Conservation (phyloP, 139 green algal genomes). For the Chlamydomonas incerta region DNA sequence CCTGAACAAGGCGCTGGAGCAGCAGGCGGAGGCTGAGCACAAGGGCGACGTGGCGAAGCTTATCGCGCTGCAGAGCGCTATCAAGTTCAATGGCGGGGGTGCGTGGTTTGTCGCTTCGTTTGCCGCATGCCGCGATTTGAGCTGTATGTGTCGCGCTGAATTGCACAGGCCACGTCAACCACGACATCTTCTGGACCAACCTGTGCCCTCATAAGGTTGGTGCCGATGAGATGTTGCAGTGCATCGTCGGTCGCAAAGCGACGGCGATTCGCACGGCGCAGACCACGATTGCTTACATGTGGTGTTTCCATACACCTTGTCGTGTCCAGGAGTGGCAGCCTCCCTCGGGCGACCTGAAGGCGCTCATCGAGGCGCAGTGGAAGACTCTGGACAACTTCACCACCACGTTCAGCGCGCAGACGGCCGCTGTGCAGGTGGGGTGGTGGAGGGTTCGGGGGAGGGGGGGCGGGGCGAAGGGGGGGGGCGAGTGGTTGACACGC, state of each 20-base stretch:
- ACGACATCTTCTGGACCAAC: conserved; percentile 98
- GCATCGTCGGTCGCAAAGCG: too few species aligned
- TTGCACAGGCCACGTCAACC: conserved; percentile 93
- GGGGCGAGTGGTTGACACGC: not conserved
- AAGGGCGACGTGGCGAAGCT: conserved; percentile 83
- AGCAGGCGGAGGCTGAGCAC: conserved; percentile 81
- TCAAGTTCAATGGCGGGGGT: conserved; percentile 98
- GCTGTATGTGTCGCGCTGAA: not conserved
- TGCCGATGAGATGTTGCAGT: not conserved
- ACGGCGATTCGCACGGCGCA: too few species aligned
- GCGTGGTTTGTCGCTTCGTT: not conserved
- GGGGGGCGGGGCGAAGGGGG: not conserved
- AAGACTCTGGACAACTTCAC: conserved; percentile 90
- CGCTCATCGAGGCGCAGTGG: conserved; percentile 88
- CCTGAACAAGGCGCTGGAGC: conserved; percentile 87
- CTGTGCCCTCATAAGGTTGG: conserved; percentile 82
- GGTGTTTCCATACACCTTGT: not conserved
- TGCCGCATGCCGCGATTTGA: not conserved
- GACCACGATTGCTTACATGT: too few species aligned
- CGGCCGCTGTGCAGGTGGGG: conserved; percentile 87
- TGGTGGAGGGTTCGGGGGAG: not conserved
- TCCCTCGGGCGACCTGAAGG: conserved; percentile 78
- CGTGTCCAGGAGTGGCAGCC: conserved; percentile 80
- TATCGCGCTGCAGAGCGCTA: conserved; percentile 86
- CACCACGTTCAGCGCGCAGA: conserved; percentile 79